phyloP scores from a whole-genome alignment of 306 rosid species.

The Sophora flavescens region DNA sequence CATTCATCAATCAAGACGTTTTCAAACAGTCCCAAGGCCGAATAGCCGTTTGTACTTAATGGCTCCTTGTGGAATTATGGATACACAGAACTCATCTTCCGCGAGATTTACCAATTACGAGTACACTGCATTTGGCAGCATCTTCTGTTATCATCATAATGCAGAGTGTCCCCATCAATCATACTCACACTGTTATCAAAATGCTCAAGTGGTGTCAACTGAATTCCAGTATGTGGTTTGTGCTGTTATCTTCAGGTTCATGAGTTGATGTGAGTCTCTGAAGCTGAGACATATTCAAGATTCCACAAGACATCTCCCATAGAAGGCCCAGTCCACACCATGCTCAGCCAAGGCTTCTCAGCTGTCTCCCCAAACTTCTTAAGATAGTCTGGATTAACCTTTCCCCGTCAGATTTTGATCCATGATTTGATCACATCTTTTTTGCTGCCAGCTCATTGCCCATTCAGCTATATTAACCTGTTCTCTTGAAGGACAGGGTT shows the following conservation, averaged over 20 bases:
- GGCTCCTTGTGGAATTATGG: constrained; percentile 37
- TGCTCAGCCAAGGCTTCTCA: constrained; percentile 85
- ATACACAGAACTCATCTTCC: constrained; percentile 67
- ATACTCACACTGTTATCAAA: constrained; percentile 85
- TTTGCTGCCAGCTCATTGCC: constrained; percentile 90
- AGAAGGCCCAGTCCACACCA: constrained; percentile 87
- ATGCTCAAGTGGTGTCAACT: constrained; percentile 71
- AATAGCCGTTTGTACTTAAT: constrained; percentile 43
- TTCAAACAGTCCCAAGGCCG: constrained; percentile 31
- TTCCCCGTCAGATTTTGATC: constrained; percentile 81
- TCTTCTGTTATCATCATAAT: constrained; percentile 72
- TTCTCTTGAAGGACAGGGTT: constrained; percentile 89
- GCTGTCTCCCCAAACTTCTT: constrained; percentile 94
- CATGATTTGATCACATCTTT: constrained; percentile 94
- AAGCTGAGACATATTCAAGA: constrained; percentile 91
- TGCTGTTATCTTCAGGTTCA: constrained; percentile 94
- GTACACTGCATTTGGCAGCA: constrained; percentile 84
- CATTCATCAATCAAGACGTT: constrained; percentile 39
- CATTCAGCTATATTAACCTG: constrained; percentile 93
- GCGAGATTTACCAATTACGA: constrained; percentile 88
- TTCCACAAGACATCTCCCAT: constrained; percentile 95
- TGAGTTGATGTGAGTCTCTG: constrained; percentile 79
- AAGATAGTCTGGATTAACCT: constrained; percentile 79
- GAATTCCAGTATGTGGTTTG: constrained; percentile 85
- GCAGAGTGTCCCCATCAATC: constrained; percentile 65